Evolutionary conservation across 225 moss, liverwort and hornwort species (phyloP).

Genomic region (Thuidium tamariscinum): DNA sequence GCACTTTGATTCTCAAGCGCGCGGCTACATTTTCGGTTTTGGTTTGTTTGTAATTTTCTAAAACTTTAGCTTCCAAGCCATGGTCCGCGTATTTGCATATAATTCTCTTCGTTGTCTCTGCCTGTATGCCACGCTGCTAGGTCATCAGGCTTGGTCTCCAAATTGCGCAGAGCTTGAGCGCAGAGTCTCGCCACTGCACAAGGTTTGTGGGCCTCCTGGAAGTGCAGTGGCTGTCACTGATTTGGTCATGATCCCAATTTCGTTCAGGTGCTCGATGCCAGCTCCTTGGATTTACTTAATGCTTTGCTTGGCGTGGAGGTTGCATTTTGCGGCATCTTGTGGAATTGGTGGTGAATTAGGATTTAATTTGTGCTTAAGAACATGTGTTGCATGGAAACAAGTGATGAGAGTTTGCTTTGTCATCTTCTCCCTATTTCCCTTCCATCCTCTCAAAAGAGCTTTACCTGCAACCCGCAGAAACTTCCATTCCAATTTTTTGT

Average conservation of each 20-base stretch:
- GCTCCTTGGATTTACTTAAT: not conserved
- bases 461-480: accelerated
- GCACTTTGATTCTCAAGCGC: no score
- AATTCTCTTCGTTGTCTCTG: not conserved
- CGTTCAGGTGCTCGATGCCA: not conserved
- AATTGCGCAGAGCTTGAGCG: no score
- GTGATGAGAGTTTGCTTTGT: not conserved
- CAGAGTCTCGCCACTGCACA: not conserved
- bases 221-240: not conserved
- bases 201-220: not conserved
- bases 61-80: no score
- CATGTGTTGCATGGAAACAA: not conserved
- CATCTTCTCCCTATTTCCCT: not conserved
- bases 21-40: no score
- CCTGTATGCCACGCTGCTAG: not conserved
- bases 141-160: not conserved
- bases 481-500: no score
- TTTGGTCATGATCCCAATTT: not conserved
- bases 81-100: no score
- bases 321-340: not conserved
- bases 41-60: no score
- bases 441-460: not conserved
- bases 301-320: no score
- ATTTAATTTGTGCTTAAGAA: not conserved
- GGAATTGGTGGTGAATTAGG: no score